Evolutionary conservation across 257 asterid genomes (phyloP), one percentile per base, ranked within the genome.

Genomic region (Asclepias syriaca): DNA sequence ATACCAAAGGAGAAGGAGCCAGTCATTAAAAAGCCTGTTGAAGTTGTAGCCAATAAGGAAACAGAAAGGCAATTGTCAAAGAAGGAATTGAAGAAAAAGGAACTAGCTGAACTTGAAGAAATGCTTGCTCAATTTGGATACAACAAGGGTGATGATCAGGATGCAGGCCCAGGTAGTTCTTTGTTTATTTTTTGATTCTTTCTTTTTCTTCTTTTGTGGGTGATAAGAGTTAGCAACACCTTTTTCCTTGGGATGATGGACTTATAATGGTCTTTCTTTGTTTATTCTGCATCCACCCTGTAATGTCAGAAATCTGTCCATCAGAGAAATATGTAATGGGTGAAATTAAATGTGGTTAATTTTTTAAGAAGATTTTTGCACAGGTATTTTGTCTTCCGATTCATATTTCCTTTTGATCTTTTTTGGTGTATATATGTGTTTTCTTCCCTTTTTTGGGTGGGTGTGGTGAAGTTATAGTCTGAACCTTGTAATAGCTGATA

Each of bases 51-150:
- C 63, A 93, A 91, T 27, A 95, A 88, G 77, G 96, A 87, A 82
- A 50, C 98, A 51, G 96, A 90, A 76, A 88, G 91, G 75, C 99
- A 95, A 82, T 88, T 95, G 46, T 92, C 98, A 7, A 95, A 95
- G 93, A 92, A 92, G 85, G 96, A 92, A 84, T 80, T 89, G 76
- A 88, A 85, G 92, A 95, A 90, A 79, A 92, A 95, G 87, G 99
- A 95, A 85, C 94, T 95, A 65, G 99, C 91, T 32, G 99, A 90
- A 76, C 88, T 95, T 68, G 99, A 95, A 80, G 97, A 95, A 32
- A 79, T 95, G 82, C 83, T 95, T 77, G 96, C 96, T 72, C 94
- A 95, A 83, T 87, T 95, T 69, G 96, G 94, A 69, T 84, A 78
- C 68, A 86, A 72, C 81, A 86, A 81, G 78, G 77, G 79, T 56